Base-by-base conservation (phyloP, 441 rosid species). In the Gossypium schwendimanii region DNA sequence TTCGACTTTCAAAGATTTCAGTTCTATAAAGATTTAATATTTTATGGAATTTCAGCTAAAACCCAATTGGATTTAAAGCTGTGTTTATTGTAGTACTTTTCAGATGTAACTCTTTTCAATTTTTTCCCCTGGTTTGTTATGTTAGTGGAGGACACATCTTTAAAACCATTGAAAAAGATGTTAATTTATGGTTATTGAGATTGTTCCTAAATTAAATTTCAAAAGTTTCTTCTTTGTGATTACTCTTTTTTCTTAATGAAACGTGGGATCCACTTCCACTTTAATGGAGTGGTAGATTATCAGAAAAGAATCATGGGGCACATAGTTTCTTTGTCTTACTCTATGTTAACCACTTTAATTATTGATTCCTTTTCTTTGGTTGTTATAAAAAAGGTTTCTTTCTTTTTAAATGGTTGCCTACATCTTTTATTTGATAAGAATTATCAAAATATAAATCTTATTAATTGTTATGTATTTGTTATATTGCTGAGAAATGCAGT, bases 81-180 rank as follows among this genome's bases (percentile, higher is more conserved):
- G 53, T 15, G 17, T 14, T 55, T 20, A 18, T 4, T 39, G 1
- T 60, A 31, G 41, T 39, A 14, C 36, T 20, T 54, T 1, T 45
- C 17, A 44, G 11, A n/a, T 53, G 12, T 57, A 24, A 7, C 45
- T 39, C 12, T 5, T 31, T 52, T 28, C 45, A 2, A 18, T 4
- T 50, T 18, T 53, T 49, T 50, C 45, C 45, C 45, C 21, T 15
- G 45, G 49, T 69, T 33, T 44, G 69, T 20, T 47, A 31, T 70
- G 59, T 33, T 69, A 70, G 77, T 82, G 74, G 81, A 66, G 68
- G 68, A 21, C 73, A 76, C 49, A 76, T 74, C 74, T 62, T 58
- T 55, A 47, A 63, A 44, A 49, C 69, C 68, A 53, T 55, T 2
- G 58, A 54, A 58, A 69, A 59, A 17, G 54, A 33, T 45, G 62